Base-by-base conservation (phyloP, 2,329 filamentous ascomycete species). In the Rhynchosporium agropyri region DNA sequence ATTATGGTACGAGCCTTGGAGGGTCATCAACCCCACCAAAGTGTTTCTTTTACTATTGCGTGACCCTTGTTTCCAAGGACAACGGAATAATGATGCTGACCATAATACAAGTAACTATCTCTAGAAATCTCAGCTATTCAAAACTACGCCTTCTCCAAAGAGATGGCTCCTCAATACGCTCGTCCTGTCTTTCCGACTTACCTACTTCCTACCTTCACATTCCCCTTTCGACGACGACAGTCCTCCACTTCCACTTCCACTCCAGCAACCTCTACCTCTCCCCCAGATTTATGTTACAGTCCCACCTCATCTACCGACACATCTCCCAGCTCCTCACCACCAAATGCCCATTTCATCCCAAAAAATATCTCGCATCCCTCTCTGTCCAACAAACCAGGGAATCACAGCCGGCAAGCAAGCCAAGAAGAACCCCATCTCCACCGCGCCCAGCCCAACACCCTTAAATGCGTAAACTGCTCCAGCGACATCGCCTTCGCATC, bases 401-500 rank as follows among this genome's bases (percentile, higher is more conserved):
- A 46, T 9, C 42, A 45, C 45, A 58, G 20, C 20, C 20, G 20
- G 20, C 20, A 36, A n/a, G 8, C 15, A 10, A 43, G 5, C 38
- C 26, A 45, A 29, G 28, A 38, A 42, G 43, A 58, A 56, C 3
- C 38, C 4, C 55, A 49, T 15, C 75, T 86, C 6, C 69, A 76
- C 20, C 80, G 79, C 62, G 73, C 74, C 29, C 77, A 79, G 0
- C 83, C 84, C 4, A 80, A 84, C 70, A 85, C 83, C 1, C 76
- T 89, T 56, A 81, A 84, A 67, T 89, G 86, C 75, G 77, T 78
- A 40, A 78, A 75, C 56, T 89, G 86, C 77, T 79, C 83, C 12
- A 77, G 81, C 60, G 84, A 89, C 73, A 73, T 89, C n/a, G 86
- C 84, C 20, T 84, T 85, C 70, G 73, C 79, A 15, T 79, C 81